phyloP scores from a whole-genome alignment of 2,329 filamentous ascomycete genomes.

The Knufia fluminis region DNA sequence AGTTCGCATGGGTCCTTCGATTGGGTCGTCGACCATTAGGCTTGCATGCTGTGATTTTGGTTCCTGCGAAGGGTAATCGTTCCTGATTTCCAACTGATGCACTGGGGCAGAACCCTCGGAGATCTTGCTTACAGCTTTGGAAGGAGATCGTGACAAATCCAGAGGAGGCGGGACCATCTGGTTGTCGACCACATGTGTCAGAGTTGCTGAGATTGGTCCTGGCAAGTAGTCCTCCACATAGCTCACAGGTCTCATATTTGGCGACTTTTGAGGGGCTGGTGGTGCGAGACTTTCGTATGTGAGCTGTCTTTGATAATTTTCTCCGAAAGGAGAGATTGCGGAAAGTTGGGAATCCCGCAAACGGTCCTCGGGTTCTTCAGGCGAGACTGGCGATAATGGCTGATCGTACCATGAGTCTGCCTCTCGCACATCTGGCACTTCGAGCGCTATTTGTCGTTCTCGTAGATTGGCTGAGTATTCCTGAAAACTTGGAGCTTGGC shows the following conservation, averaged over 20 bases:
- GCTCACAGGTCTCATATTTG: slow-evolving; percentile 10
- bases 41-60: slow-evolving; percentile 1
- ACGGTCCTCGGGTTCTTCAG: slow-evolving; percentile 10
- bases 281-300: slow-evolving; percentile 16
- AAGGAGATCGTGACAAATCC: slow-evolving; percentile 11
- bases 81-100: neutral
- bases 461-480: neutral
- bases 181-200: slow-evolving; percentile 13
- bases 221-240: slow-evolving; percentile 8
- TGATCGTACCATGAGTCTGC: slow-evolving; percentile 7
- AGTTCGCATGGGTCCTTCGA: slow-evolving; percentile 6
- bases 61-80: neutral
- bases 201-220: slow-evolving; percentile 17
- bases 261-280: slow-evolving; percentile 15
- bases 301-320: slow-evolving; percentile 11
- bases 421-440: slow-evolving; percentile 5
- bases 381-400: slow-evolving; percentile 8
- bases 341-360: slow-evolving; percentile 13
- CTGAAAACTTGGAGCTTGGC: neutral
- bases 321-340: slow-evolving; percentile 3
- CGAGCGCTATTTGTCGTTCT: slow-evolving; percentile 4
- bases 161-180: slow-evolving; percentile 15
- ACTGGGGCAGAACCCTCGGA: neutral
- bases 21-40: neutral
- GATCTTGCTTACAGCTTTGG: slow-evolving; percentile 9